These are phyloP conservation scores for Pilatotrama ljubarskyi DNA, from an alignment of 768 basidiomycete genomes.

Conservation along the genomic window DNA sequence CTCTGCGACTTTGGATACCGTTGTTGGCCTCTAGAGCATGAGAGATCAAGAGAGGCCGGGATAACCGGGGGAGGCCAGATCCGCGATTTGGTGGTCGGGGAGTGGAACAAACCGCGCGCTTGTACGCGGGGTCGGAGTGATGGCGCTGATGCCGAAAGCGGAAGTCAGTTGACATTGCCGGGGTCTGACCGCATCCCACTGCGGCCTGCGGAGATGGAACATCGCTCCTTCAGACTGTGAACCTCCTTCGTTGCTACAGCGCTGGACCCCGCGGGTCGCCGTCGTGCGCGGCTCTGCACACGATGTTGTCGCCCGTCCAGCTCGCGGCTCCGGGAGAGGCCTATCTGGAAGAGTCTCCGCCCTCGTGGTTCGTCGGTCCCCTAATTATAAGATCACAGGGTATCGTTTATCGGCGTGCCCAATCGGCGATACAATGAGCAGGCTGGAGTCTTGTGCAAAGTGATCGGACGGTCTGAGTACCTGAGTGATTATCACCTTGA, in stretches of 20 bases:
- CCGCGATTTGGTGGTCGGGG: not conserved
- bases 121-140: not conserved
- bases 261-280: not conserved
- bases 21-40: not conserved
- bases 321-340: not conserved
- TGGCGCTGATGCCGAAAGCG: not conserved
- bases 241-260: not conserved
- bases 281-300: not conserved
- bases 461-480: slow-evolving; percentile 16
- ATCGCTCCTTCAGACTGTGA: not conserved
- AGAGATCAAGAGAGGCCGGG: not conserved
- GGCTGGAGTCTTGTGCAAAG: slow-evolving; percentile 11
- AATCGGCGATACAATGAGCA: slow-evolving; percentile 21
- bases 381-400: slow-evolving; percentile 21
- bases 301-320: not conserved
- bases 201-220: not conserved
- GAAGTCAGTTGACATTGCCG: slow-evolving; percentile 8
- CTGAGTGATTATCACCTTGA: slow-evolving; percentile 13
- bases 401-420: slow-evolving; percentile 7
- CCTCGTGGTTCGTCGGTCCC: slow-evolving; percentile 15
- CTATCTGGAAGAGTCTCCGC: slow-evolving; percentile 4
- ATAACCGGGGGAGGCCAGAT: not conserved
- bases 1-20: not conserved
- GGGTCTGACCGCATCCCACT: not conserved
- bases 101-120: not conserved